Evolutionary conservation across 129 eudicot species (phyloP), one percentile per base, ranked within the genome.

Genomic region (Ambrosia trifida): DNA sequence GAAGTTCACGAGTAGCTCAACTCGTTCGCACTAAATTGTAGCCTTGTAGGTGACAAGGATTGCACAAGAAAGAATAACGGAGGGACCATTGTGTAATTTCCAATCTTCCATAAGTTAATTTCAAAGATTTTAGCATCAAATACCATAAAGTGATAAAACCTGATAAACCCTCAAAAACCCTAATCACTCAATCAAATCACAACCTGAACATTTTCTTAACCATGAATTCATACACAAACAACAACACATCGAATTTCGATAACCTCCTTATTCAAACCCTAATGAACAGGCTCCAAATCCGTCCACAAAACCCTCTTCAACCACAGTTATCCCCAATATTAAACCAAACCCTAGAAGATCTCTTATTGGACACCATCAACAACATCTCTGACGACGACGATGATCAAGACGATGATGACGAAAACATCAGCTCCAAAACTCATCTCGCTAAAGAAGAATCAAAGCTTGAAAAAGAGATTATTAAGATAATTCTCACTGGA

Each of bases 241-340:
- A 24, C 28, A 24, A 24, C 56, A 50, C 87, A 64, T 87, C 91
- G 0, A 91, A 85, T 66, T 81, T 85, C 59, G 97, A 91, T 66
- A 88, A 91, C 75, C 91, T 91, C 68, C 78, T 91, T 54, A 89
- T 91, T 62, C 97, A 91, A 76, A 74, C 91, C 78, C 86, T 91
- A n/a, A 83, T 87, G 86, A 81, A 83, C 54, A 78, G 84, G 45
- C 91, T 90, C 74, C 91, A 85, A 81, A 79, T 87, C 79, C 84
- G 87, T 50, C 89, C 87, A 0, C 84, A 83, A 52, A 38, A 65
- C 41, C 80, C 76, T 50, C 73, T 76, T 41, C 83, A 74, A 58
- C 66, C 80, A 32, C 78, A 76, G 17, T 59, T 83, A 40, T 70
- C 77, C 31, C 78, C 74, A 43, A 78, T 83, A 52, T 46, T 84